Evolutionary conservation across 306 rosid genomes (phyloP).

Genomic region (Vigna mungo): DNA sequence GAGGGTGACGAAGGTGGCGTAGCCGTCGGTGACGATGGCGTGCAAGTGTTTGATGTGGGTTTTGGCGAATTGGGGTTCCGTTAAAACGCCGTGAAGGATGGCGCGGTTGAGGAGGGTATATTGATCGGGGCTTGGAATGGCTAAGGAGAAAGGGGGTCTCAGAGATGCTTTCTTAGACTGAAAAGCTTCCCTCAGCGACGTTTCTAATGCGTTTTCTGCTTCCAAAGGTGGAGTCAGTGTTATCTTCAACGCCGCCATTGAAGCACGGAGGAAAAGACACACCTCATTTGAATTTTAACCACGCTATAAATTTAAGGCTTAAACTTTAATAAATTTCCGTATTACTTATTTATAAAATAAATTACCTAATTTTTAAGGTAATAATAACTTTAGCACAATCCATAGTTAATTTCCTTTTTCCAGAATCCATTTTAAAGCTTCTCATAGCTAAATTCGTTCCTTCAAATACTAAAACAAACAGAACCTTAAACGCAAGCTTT

Average conservation of each 20-base stretch:
- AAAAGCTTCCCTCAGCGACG: constrained; percentile 62
- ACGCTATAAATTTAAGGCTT: too few species aligned
- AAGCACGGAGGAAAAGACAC: background rate
- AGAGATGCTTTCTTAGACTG: constrained; percentile 59
- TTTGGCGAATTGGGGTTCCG: constrained; percentile 65
- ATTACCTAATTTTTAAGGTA: too few species aligned
- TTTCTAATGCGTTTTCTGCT: constrained; percentile 60
- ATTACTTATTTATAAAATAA: too few species aligned
- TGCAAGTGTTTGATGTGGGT: constrained; percentile 83
- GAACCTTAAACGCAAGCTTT: too few species aligned
- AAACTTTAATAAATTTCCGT: too few species aligned
- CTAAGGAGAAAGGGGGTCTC: constrained; percentile 71
- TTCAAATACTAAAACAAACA: too few species aligned
- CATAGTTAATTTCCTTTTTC: too few species aligned
- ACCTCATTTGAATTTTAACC: background rate
- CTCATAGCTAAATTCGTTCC: too few species aligned
- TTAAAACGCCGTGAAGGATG: constrained; percentile 64
- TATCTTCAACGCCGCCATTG: constrained; percentile 46
- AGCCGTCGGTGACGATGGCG: constrained; percentile 75
- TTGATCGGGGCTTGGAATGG: constrained; percentile 60
- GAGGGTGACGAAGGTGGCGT: constrained; percentile 51
- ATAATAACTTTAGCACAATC: too few species aligned
- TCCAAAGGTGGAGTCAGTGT: constrained; percentile 47
- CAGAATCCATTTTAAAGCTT: too few species aligned
- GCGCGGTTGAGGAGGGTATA: constrained; percentile 69